Percentiles rank a stretch among this genome's conserved stretches.
phyloP scores from a whole-genome alignment of 2,329 filamentous ascomycete species.

The Karstenula rhodostoma region DNA sequence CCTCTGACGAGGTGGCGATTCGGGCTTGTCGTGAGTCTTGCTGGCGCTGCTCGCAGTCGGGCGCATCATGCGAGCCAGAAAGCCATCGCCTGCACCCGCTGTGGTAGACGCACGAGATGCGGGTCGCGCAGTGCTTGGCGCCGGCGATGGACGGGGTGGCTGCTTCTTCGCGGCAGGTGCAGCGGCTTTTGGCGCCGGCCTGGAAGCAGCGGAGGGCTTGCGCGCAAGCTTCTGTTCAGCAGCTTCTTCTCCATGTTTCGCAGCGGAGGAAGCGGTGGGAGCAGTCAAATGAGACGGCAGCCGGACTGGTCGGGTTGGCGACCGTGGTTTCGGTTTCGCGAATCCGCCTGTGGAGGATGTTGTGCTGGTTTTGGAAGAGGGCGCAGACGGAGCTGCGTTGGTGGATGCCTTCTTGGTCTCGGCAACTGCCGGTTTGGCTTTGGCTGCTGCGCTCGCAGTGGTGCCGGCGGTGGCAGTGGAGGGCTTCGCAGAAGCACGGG shows the following conservation, averaged over 20 bases:
- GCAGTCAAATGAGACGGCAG: slow-evolving; percentile 73
- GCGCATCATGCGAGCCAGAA: slow-evolving; percentile 83
- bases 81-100: slow-evolving; percentile 70
- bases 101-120: slow-evolving; percentile 59
- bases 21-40: slow-evolving; percentile 71
- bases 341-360: slow-evolving; percentile 40
- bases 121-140: slow-evolving; percentile 51
- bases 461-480: slow-evolving; percentile 29
- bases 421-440: slow-evolving; percentile 31
- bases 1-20: slow-evolving; percentile 47
- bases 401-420: slow-evolving; percentile 38
- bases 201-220: slow-evolving; percentile 50
- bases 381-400: slow-evolving; percentile 24
- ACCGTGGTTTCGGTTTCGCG: slow-evolving; percentile 58
- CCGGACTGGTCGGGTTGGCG: slow-evolving; percentile 72
- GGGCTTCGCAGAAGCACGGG: slow-evolving; percentile 37
- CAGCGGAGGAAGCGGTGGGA: slow-evolving; percentile 74
- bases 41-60: slow-evolving; percentile 74
- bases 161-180: slow-evolving; percentile 38
- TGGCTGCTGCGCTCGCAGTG: slow-evolving; percentile 33
- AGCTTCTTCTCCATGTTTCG: slow-evolving; percentile 61
- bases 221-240: slow-evolving; percentile 51
- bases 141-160: slow-evolving; percentile 49
- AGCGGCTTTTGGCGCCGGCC: slow-evolving; percentile 37
- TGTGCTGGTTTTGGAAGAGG: slow-evolving; percentile 29